Evolutionary conservation across 176 grass and related monocot genomes (phyloP), one percentile per base, ranked within the genome.

Genomic region (Oryza glaberrima): DNA sequence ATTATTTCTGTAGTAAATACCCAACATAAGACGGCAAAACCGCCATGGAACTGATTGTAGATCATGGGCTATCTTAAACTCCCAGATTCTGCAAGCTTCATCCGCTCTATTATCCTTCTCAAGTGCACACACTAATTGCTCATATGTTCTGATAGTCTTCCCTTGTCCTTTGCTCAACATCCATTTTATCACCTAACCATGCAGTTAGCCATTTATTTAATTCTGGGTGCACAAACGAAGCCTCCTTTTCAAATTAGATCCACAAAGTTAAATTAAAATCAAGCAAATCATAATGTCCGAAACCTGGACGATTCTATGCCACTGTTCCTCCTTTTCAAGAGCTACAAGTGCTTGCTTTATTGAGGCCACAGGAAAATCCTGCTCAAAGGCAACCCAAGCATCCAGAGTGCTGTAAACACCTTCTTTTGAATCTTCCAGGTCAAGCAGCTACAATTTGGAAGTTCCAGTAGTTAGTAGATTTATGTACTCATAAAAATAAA

Each of bases 61-160:
- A 70, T 95, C 86, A 84, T 90, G 84, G 38, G 54, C 72, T n/a
- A 95, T 93, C 81, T 98, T 98, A 52, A 82, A 82, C 80, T 91
- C 66, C 95, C 93, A 98, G 70, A 98, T 90, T 73, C 66, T 86
- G 84, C 92, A 93, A 25, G 93, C 95, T 86, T 98, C 95, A 65
- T 95, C 93, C 22, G 95, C 95, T 82, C 95, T 93, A 80, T 95
- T 95, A 47, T 98, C 93, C 82, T 95, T 98, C 84, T 98, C 95
- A 79, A 98, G 89, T 71, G 95, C 93, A 49, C 88, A 77, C 11
- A 88, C 89, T 88, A 98, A 76, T 82, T 88, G 91, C 83, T 95
- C 87, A 56, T 95, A 95, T 71, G 93, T 95, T 86, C 87, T 85
- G 76, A 90, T 81, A 65, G 93, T 97, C 63, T 77, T 98, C 86